Evolutionary conservation across 495 filamentous ascomycete species (phyloP).

Genomic region (Penicillium waksmanii): DNA sequence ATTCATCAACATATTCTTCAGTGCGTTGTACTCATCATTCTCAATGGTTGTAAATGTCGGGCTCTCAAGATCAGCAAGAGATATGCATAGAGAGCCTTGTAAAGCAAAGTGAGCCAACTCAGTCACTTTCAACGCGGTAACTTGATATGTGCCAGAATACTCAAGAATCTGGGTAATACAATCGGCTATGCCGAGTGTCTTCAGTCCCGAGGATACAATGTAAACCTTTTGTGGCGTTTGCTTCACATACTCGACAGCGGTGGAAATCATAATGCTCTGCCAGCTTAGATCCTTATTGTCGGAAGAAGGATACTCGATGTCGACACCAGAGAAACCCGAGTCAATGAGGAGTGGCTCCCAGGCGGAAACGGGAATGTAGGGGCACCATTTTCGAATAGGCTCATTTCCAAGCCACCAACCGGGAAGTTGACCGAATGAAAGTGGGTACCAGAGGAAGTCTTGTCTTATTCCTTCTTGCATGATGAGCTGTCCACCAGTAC

Average conservation of each 20-base stretch:
- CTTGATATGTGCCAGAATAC: background rate
- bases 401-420: constrained; percentile 58
- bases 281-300: constrained; percentile 26
- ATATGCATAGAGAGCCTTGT: constrained; percentile 16
- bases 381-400: constrained; percentile 31
- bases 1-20: constrained; percentile 28
- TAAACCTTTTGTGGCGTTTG: background rate
- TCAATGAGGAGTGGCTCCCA: constrained; percentile 27
- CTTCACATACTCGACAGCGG: constrained; percentile 14
- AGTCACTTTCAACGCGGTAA: constrained; percentile 1
- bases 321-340: constrained; percentile 33
- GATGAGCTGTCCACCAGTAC: constrained; percentile 56
- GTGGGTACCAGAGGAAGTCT: constrained; percentile 33
- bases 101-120: constrained; percentile 1
- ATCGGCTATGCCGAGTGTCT: background rate
- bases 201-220: constrained; percentile 14
- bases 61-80: constrained; percentile 22
- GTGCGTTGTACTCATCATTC: constrained; percentile 9
- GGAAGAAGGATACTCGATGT: constrained; percentile 35
- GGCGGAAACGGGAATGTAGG: constrained; percentile 27
- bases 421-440: constrained; percentile 45
- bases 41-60: constrained; percentile 7
- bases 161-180: background rate
- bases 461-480: constrained; percentile 49
- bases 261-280: constrained; percentile 35